These are phyloP conservation scores for Balansia obtecta DNA, from an alignment of 2,329 filamentous ascomycete genomes.

Conservation along the genomic window DNA sequence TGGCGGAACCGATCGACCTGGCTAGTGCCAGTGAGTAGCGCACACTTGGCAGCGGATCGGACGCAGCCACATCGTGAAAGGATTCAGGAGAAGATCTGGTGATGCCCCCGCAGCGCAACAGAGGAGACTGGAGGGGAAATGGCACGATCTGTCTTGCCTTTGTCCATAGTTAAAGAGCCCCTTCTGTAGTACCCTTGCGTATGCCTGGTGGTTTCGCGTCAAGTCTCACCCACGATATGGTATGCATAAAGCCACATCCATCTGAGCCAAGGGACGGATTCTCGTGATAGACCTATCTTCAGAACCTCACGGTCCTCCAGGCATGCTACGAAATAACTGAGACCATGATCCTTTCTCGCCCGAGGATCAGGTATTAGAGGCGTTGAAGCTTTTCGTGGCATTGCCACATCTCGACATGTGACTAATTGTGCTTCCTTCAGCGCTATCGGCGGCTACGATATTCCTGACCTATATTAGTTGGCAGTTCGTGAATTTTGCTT, in stretches of 20 bases:
- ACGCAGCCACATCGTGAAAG: neutral
- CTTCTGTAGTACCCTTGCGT: no score
- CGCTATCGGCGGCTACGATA: slow-evolving; percentile 21
- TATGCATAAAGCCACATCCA: slow-evolving; percentile 7
- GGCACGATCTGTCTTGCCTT: no score
- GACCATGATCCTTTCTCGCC: neutral
- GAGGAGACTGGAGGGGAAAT: neutral
- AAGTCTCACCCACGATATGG: neutral
- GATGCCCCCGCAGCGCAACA: neutral
- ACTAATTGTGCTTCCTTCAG: slow-evolving; percentile 20
- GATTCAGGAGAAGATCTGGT: neutral
- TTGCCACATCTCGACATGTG: slow-evolving; percentile 20
- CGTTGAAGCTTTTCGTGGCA: slow-evolving; percentile 17
- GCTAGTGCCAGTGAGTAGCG: neutral
- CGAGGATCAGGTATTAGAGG: neutral
- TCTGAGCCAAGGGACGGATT: slow-evolving; percentile 12
- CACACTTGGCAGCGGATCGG: neutral
- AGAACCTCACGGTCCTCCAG: slow-evolving; percentile 14
- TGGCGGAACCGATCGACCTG: neutral
- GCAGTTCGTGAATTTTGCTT: no score
- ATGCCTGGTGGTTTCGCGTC: neutral
- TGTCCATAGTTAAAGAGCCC: no score
- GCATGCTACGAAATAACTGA: slow-evolving; percentile 4
- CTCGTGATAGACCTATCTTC: slow-evolving; percentile 8
- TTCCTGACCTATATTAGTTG: no score